Evolutionary conservation across 139 green algal genomes (phyloP).

Genomic region (Spirogloea muscicola): DNA sequence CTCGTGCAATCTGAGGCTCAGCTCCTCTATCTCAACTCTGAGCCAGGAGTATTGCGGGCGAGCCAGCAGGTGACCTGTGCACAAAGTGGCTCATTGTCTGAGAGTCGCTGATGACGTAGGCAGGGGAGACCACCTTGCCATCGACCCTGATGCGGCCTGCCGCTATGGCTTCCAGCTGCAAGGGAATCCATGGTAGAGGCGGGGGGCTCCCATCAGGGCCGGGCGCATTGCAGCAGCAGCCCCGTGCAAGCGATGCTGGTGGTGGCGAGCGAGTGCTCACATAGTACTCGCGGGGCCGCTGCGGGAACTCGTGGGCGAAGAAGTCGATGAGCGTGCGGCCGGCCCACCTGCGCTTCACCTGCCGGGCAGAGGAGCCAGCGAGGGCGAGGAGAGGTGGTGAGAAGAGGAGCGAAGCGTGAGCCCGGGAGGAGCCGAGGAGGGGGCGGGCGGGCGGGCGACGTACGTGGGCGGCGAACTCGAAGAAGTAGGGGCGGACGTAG

Average conservation of each 20-base stretch:
- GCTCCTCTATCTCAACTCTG: background rate
- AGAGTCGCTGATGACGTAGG: conserved; percentile 3
- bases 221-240: background rate
- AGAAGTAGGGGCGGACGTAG: conserved; percentile 31
- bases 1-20: too few relatives aligned
- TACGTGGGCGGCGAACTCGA: conserved; percentile 33
- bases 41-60: background rate
- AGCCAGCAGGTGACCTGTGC: background rate
- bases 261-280: conserved; percentile 1
- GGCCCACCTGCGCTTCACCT: background rate
- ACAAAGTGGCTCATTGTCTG: conserved; percentile 32
- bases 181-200: background rate
- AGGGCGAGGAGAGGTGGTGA: too few relatives aligned
- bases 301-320: conserved; percentile 23
- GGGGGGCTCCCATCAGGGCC: background rate
- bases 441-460: background rate
- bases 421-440: too few relatives aligned
- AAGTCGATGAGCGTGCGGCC: conserved; percentile 6
- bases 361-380: too few relatives aligned
- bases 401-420: too few relatives aligned
- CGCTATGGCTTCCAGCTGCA: conserved; percentile 19
- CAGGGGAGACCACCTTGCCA: conserved; percentile 6
- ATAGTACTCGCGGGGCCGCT: conserved; percentile 17
- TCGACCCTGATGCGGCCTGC: conserved; percentile 11
- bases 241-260: background rate